phyloP scores from a whole-genome alignment of 148 eudicot species.

The Pharnaceum exiguum region DNA sequence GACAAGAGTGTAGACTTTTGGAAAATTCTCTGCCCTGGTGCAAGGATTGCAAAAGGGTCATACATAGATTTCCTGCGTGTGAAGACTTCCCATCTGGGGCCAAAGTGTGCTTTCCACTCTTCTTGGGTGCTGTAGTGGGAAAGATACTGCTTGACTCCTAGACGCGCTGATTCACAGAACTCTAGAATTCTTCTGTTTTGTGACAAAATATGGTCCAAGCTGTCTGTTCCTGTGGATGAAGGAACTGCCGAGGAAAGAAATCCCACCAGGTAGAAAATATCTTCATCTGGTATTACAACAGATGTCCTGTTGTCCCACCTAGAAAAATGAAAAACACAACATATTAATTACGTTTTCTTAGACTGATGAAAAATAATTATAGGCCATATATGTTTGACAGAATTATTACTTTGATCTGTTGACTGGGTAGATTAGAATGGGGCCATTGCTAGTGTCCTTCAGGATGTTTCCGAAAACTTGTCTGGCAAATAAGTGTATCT shows the following conservation, averaged over 20 bases:
- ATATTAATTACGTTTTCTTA: background rate
- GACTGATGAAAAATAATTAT: background rate
- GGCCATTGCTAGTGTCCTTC: conserved; percentile 60
- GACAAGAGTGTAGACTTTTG: conserved; percentile 45
- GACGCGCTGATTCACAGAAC: conserved; percentile 39
- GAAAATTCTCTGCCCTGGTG: conserved; percentile 87
- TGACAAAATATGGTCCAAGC: conserved; percentile 46
- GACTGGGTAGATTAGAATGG: conserved; percentile 76
- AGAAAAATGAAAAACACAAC: conserved; percentile 1
- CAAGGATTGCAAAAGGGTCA: conserved; percentile 83
- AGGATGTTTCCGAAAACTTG: conserved; percentile 69
- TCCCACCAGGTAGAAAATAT: conserved; percentile 66
- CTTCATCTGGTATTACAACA: conserved; percentile 68
- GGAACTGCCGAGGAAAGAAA: conserved; percentile 63
- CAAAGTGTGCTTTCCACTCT: conserved; percentile 72
- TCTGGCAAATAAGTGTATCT: conserved; percentile 48
- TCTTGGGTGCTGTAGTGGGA: conserved; percentile 56
- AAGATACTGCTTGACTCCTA: conserved; percentile 72
- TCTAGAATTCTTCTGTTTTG: conserved; percentile 50
- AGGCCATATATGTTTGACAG: background rate
- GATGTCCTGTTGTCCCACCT: conserved; percentile 85
- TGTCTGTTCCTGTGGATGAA: conserved; percentile 43
- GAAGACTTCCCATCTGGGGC: conserved; percentile 64
- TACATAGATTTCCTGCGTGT: conserved; percentile 54
- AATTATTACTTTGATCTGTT: conserved; percentile 54